Evolutionary conservation across 257 asterid species (phyloP), one percentile per base, ranked within the genome.

Genomic region (Solanum paucissectum): DNA sequence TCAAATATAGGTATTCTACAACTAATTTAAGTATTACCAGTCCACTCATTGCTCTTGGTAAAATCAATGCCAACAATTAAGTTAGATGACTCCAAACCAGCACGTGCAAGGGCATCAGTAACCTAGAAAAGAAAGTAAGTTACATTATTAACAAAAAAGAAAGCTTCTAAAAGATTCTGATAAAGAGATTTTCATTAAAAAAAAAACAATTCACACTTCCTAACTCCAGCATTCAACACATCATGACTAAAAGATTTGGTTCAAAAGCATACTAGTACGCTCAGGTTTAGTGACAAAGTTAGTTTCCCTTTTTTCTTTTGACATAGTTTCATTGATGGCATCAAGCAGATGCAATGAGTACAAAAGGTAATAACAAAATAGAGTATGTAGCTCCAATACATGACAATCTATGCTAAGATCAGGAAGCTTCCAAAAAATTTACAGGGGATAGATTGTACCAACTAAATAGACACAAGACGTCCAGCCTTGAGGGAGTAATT

Each of bases 21-120:
- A 40, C 18, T 25, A 29, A 87, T 87, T 87, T 34, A 84, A 74
- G 49, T 13, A 40, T 49, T 85, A 96, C 99, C 99, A 34, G 98
- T 96, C 99, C 99, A 96, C 90, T 96, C 99, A 69, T 96, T 96
- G 97, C 99, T 96, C 93, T 95, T 96, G 87, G 99, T 96, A 92
- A 95, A 95, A 92, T 96, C 99, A 74, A 96, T 95, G 87, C 99
- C 99, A 85, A 96, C 98, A 25, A 96, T 93, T 88, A 96, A 90
- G 93, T 96, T 96, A 33, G 99, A 96, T 66, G 99, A 96, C 91
- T 96, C 99, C 86, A 96, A 90, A 68, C 99, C 99, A 88, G 99
- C 99, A 60, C 95, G 97, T 44, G 97, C 92, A 74, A 96, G 99
- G 89, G 98, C 99, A 83, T 94, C 94, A 1, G 98, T 95, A 44